Conservation (phyloP, 2,329 filamentous ascomycete genomes). For the Sarocladiaceae sp. region DNA sequence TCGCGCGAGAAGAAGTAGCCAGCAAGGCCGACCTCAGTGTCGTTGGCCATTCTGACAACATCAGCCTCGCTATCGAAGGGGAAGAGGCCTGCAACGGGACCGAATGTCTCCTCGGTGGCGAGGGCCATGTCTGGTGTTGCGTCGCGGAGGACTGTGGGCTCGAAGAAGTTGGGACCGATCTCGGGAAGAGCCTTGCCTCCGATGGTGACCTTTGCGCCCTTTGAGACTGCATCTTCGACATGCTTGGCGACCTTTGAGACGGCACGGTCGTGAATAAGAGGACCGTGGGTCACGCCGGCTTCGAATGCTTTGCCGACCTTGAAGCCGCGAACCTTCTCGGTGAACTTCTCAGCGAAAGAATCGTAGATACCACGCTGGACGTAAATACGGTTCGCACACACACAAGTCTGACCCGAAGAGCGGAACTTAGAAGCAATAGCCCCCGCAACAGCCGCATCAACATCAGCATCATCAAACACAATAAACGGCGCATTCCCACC, state of each 20-base stretch:
- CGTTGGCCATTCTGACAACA: conserved; percentile 64
- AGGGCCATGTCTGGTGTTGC: conserved; percentile 66
- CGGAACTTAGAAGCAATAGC: conserved; percentile 88
- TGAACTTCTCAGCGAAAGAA: conserved; percentile 61
- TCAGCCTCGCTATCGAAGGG: conserved; percentile 68
- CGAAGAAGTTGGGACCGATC: conserved; percentile 65
- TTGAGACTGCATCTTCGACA: conserved; percentile 59
- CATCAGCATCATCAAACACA: too few relatives aligned
- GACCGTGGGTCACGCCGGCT: conserved; percentile 55
- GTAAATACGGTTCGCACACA: conserved; percentile 80
- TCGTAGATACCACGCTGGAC: conserved; percentile 76
- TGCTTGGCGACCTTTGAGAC: conserved; percentile 60
- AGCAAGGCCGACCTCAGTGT: conserved; percentile 65
- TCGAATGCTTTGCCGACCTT: conserved; percentile 64
- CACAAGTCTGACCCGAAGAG: conserved; percentile 90
- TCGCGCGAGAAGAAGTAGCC: conserved; percentile 66
- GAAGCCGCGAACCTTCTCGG: conserved; percentile 43
- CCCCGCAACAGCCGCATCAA: conserved; percentile 77
- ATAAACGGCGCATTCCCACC: conserved; percentile 92
- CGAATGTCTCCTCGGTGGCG: conserved; percentile 69
- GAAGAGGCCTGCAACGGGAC: conserved; percentile 68
- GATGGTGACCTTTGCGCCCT: conserved; percentile 56
- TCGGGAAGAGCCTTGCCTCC: conserved; percentile 60
- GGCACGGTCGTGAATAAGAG: conserved; percentile 53
- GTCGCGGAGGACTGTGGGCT: conserved; percentile 65